Evolutionary conservation across 2,329 filamentous ascomycete species (phyloP).

Genomic region (Iodosphaeria phyllophila): DNA sequence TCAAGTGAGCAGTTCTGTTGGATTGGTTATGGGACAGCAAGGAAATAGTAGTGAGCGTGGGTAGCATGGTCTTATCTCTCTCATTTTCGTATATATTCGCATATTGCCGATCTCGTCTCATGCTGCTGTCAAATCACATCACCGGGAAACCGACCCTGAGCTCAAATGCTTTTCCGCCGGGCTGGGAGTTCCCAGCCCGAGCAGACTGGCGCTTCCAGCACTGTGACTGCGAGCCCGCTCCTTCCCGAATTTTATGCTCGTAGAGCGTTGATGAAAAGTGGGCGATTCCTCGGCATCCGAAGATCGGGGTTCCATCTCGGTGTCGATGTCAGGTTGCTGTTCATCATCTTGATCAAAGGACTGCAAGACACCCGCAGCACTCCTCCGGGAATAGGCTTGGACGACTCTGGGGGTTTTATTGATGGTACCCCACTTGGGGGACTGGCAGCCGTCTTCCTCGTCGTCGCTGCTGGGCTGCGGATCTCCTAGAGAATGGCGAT

Average conservation of each 20-base stretch:
- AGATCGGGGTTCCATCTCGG: constrained; percentile 11
- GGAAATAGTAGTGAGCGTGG: no score
- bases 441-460: constrained; percentile 25
- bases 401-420: constrained; percentile 31
- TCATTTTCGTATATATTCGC: no score
- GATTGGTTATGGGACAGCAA: no score
- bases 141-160: no score
- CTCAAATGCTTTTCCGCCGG: no score
- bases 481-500: constrained; percentile 27
- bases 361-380: constrained; percentile 30
- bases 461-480: constrained; percentile 40
- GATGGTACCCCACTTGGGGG: constrained; percentile 33
- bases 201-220: constrained; percentile 56
- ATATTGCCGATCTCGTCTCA: no score
- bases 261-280: constrained; percentile 42
- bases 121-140: no score
- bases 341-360: constrained; percentile 16
- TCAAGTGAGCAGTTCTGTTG: no score
- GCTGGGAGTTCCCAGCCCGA: no score
- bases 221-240: constrained; percentile 54
- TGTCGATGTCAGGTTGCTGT: constrained; percentile 11
- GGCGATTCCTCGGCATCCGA: constrained; percentile 11
- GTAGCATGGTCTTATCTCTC: no score
- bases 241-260: constrained; percentile 48
- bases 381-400: constrained; percentile 26